Evolutionary conservation across 2,329 filamentous ascomycete species (phyloP).

Genomic region (Volutella citrinella): DNA sequence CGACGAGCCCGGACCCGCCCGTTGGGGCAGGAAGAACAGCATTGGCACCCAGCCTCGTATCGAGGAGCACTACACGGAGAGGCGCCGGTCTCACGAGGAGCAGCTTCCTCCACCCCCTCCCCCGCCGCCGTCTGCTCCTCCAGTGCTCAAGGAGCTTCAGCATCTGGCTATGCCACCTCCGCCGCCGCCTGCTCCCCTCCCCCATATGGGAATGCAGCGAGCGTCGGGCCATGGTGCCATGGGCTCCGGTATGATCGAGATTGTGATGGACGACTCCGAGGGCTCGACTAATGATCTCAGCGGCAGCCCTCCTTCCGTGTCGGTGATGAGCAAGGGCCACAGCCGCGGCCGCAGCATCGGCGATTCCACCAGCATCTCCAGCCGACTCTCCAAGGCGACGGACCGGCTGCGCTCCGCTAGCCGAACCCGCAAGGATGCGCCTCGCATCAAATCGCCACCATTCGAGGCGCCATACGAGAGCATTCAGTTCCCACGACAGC

Average conservation of each 20-base stretch:
- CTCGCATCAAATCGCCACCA: conserved; percentile 23
- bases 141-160: conserved; percentile 60
- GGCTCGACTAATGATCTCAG: conserved; percentile 21
- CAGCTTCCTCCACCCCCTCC: conserved; percentile 50
- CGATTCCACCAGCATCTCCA: conserved; percentile 50
- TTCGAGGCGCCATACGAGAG: conserved; percentile 41
- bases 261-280: conserved; percentile 63
- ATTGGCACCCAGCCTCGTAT: too few relatives aligned
- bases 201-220: conserved; percentile 39
- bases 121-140: conserved; percentile 47
- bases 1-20: conserved; percentile 31
- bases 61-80: conserved; percentile 39
- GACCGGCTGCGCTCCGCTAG: conserved; percentile 60
- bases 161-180: conserved; percentile 60
- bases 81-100: conserved; percentile 50
- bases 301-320: conserved; percentile 39
- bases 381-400: conserved; percentile 54
- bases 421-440: conserved; percentile 47
- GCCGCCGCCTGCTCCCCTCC: conserved; percentile 58
- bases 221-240: conserved; percentile 43
- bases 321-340: conserved; percentile 41
- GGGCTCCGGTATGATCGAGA: conserved; percentile 59
- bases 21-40: conserved; percentile 35
- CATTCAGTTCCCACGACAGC: conserved; percentile 28
- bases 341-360: conserved; percentile 55